These are phyloP conservation scores for Cystobasidium sp. DNA, from an alignment of 1,284 basidiomycete genomes.

Conservation along the genomic window DNA sequence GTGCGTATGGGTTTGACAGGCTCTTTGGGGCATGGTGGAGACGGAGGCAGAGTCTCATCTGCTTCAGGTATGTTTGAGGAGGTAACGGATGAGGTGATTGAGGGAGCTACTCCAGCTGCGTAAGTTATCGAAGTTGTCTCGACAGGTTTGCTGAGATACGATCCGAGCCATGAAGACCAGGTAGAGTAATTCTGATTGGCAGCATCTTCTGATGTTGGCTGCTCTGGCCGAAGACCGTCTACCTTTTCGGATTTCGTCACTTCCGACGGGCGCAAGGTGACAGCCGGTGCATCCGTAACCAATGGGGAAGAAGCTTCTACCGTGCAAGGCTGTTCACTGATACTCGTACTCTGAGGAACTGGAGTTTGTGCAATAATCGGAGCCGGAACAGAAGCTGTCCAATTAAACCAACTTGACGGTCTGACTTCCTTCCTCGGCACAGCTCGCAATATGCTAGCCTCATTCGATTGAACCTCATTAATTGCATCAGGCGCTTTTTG, in stretches of 20 bases:
- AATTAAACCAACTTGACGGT: too few relatives aligned
- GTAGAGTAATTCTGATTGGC: not conserved
- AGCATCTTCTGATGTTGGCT: not conserved
- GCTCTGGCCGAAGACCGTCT: too few relatives aligned
- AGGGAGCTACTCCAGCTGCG: conserved; percentile 23
- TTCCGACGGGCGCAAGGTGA: not conserved
- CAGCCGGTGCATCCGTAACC: not conserved
- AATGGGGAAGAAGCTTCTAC: too few relatives aligned
- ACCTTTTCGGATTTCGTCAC: too few relatives aligned
- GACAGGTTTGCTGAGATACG: conserved; percentile 19
- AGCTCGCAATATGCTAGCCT: too few relatives aligned
- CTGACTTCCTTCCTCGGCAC: too few relatives aligned
- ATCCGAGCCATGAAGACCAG: conserved; percentile 42
- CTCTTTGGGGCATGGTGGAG: not conserved
- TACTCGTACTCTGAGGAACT: too few relatives aligned
- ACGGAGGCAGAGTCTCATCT: conserved; percentile 27
- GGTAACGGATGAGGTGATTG: conserved; percentile 21
- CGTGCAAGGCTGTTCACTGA: too few relatives aligned
- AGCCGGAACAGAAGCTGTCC: too few relatives aligned
- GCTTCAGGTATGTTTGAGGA: conserved; percentile 38
- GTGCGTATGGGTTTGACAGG: not conserved
- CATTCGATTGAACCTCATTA: too few relatives aligned
- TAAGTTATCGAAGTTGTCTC: conserved; percentile 31
- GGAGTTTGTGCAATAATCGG: too few relatives aligned
- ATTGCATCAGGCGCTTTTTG: too few relatives aligned